A percentile compares a stretch with the other conserved stretches of the same genome.
phyloP scores from a whole-genome alignment of 1,139 yeast species.

The Blastobotrys apis region DNA sequence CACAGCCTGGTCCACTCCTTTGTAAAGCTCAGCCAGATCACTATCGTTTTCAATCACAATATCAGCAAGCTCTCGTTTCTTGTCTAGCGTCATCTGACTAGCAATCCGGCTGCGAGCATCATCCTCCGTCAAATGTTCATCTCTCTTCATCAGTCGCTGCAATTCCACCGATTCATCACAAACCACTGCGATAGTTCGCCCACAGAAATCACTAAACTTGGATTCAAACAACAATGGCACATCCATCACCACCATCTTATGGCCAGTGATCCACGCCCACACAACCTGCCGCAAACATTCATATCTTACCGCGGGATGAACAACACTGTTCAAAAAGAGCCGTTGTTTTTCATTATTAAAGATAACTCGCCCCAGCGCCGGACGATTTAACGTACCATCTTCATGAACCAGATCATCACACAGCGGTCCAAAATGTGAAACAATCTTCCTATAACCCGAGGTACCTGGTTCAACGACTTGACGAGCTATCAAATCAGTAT shows the following conservation, averaged over 20 bases:
- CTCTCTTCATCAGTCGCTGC: slow-evolving; percentile 58
- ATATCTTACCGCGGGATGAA: slow-evolving; percentile 83
- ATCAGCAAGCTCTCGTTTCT: slow-evolving; percentile 59
- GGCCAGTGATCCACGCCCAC: slow-evolving; percentile 50
- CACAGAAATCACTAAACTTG: slow-evolving; percentile 66
- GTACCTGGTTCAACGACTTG: slow-evolving; percentile 80
- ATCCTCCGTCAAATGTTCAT: slow-evolving; percentile 57
- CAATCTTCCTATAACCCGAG: slow-evolving; percentile 62
- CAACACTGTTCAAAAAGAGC: slow-evolving; percentile 60
- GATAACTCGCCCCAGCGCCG: slow-evolving; percentile 71
- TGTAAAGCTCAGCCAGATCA: slow-evolving; percentile 46
- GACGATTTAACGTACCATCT: slow-evolving; percentile 52
- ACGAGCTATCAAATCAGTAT: slow-evolving; percentile 86
- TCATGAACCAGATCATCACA: slow-evolving; percentile 53
- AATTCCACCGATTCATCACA: slow-evolving; percentile 59
- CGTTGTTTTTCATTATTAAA: slow-evolving; percentile 60
- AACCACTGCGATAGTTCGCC: slow-evolving; percentile 61
- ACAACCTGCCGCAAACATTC: slow-evolving; percentile 60
- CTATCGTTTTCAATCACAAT: slow-evolving; percentile 62
- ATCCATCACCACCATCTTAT: slow-evolving; percentile 66
- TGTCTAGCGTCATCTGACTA: slow-evolving; percentile 68
- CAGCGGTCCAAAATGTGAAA: slow-evolving; percentile 51
- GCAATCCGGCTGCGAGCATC: slow-evolving; percentile 71
- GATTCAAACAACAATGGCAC: slow-evolving; percentile 89
- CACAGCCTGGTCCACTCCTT: slow-evolving; percentile 46